Evolutionary conservation across 371 early-diverging fungal species (phyloP).

Genomic region (Mortierella sp.): DNA sequence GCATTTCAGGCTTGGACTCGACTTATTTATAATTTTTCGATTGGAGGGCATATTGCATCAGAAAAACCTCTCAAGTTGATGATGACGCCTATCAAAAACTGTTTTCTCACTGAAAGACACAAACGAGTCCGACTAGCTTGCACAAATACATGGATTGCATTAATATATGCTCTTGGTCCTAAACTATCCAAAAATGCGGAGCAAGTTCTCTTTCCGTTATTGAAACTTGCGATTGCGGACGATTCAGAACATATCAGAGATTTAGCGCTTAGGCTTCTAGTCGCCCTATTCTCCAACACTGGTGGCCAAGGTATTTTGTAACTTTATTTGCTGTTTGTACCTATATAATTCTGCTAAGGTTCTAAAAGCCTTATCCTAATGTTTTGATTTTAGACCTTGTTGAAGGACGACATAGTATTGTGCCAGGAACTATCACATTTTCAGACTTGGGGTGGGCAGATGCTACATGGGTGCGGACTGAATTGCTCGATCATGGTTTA

Average conservation of each 20-base stretch:
- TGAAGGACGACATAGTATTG: slow-evolving; percentile 32
- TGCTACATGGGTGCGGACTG: slow-evolving; percentile 28
- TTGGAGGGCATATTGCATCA: slow-evolving; percentile 27
- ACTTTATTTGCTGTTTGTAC: neutral
- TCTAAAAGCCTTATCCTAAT: neutral
- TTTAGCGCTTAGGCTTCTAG: slow-evolving; percentile 24
- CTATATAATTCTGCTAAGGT: neutral
- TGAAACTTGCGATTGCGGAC: slow-evolving; percentile 26
- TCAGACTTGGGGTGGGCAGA: slow-evolving; percentile 27
- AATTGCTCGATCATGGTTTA: slow-evolving; percentile 25
- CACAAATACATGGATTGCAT: slow-evolving; percentile 41
- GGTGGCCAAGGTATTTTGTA: slow-evolving; percentile 32
- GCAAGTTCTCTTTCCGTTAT: slow-evolving; percentile 23
- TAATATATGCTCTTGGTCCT: slow-evolving; percentile 41
- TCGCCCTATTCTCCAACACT: slow-evolving; percentile 23
- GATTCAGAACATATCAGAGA: slow-evolving; percentile 46
- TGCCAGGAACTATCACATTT: slow-evolving; percentile 40
- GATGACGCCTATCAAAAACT: slow-evolving; percentile 36
- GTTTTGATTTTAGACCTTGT: slow-evolving; percentile 28
- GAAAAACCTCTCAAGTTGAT: slow-evolving; percentile 33
- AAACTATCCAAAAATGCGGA: slow-evolving; percentile 31
- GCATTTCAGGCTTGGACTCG: slow-evolving; percentile 51
- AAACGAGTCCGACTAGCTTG: slow-evolving; percentile 46
- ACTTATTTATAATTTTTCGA: slow-evolving; percentile 49
- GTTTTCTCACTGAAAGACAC: slow-evolving; percentile 22